phyloP scores from a whole-genome alignment of 192 early-diverging fungal genomes.

The Ambispora gerdemannii region DNA sequence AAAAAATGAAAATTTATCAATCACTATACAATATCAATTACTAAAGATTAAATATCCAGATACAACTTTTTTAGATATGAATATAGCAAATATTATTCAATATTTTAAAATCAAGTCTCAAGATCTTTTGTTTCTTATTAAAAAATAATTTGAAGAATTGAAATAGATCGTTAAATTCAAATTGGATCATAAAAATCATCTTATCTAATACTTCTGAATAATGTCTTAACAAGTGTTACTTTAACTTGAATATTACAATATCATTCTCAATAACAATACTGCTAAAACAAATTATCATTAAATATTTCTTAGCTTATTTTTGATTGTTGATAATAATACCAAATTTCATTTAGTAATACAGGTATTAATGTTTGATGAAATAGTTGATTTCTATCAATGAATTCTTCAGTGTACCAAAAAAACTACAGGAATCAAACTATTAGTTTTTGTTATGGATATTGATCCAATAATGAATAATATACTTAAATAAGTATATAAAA shows the following conservation, averaged over 20 bases:
- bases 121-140: too few species aligned
- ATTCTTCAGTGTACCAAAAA: not conserved
- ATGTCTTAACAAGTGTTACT: not conserved
- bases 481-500: slow-evolving; percentile 9
- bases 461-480: not conserved
- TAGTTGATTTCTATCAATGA: not conserved
- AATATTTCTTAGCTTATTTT: slow-evolving; percentile 10
- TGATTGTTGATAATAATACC: slow-evolving; percentile 9
- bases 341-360: not conserved
- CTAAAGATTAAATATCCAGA: too few species aligned
- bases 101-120: too few species aligned
- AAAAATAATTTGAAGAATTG: not conserved
- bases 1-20: too few species aligned
- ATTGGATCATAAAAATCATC: not conserved
- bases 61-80: too few species aligned
- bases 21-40: too few species aligned
- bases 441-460: not conserved
- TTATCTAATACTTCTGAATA: not conserved
- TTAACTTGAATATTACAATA: slow-evolving; percentile 10
- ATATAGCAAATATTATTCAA: too few species aligned
- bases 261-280: not conserved
- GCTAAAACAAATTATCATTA: slow-evolving; percentile 10
- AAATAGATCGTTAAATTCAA: slow-evolving; percentile 2
- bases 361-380: not conserved
- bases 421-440: not conserved